Evolutionary conservation across 345 rosid species (phyloP).

Genomic region (Linum usitatissimum): DNA sequence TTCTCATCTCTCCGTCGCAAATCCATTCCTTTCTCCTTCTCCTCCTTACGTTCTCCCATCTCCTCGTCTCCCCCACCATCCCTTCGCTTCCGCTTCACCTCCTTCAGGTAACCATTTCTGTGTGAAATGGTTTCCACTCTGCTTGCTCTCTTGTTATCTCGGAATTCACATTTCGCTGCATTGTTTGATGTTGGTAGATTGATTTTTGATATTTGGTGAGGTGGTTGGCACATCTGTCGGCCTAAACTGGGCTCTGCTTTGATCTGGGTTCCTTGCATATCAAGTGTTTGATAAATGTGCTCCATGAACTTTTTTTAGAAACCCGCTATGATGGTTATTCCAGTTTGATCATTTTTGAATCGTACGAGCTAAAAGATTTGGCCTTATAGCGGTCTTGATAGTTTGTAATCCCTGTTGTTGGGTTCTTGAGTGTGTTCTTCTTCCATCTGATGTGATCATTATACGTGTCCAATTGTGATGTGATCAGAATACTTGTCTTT

Average conservation of each 20-base stretch:
- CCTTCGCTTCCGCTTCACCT: constrained; percentile 2
- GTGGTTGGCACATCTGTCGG: background rate
- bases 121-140: too few species aligned
- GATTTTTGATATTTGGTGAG: background rate
- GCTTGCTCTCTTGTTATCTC: background rate
- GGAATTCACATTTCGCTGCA: background rate
- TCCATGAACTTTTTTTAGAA: background rate
- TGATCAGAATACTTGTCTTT: too few species aligned
- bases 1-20: constrained; percentile 6
- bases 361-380: too few species aligned
- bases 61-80: constrained; percentile 3
- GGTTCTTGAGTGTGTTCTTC: background rate
- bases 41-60: background rate
- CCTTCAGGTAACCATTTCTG: background rate
- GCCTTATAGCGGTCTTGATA: too few species aligned
- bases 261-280: background rate
- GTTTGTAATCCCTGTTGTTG: too few species aligned
- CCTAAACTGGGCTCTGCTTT: background rate
- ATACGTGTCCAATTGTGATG: too few species aligned
- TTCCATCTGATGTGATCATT: background rate
- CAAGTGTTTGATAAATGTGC: background rate
- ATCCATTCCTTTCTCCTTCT: background rate
- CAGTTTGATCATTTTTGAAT: too few species aligned
- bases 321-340: too few species aligned
- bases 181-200: background rate